phyloP scores from a whole-genome alignment of 2,329 filamentous ascomycete species.

The Leptosphaerulina australis region DNA sequence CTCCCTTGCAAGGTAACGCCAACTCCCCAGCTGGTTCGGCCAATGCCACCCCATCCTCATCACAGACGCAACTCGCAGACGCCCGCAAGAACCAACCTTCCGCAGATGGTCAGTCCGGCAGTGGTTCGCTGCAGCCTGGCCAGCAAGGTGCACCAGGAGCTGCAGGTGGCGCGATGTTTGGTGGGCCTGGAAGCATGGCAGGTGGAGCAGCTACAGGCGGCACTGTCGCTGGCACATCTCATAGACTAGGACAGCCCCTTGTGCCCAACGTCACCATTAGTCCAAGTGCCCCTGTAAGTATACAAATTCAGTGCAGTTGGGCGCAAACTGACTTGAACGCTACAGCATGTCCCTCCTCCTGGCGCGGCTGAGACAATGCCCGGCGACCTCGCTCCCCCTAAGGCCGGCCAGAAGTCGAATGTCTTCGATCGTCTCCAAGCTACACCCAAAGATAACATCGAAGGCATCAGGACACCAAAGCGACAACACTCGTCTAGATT shows the following conservation, averaged over 20 bases:
- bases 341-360: constrained; percentile 85
- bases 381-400: constrained; percentile 91
- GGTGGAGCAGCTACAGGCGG: constrained; percentile 54
- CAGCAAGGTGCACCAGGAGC: constrained; percentile 41
- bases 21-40: constrained; percentile 66
- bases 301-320: background rate
- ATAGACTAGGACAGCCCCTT: constrained; percentile 65
- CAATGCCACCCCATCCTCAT: constrained; percentile 81
- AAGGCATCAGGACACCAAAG: constrained; percentile 93
- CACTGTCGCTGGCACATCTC: constrained; percentile 61
- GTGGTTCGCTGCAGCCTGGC: constrained; percentile 39
- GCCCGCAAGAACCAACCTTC: constrained; percentile 75
- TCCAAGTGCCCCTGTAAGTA: constrained; percentile 75
- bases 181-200: constrained; percentile 35
- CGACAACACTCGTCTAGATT: constrained; percentile 97
- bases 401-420: constrained; percentile 85
- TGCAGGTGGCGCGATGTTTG: constrained; percentile 42
- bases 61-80: constrained; percentile 85
- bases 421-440: constrained; percentile 89
- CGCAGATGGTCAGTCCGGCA: constrained; percentile 38
- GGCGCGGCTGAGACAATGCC: constrained; percentile 98
- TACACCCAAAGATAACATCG: constrained; percentile 94
- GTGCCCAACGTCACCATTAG: constrained; percentile 93
- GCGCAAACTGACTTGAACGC: constrained; percentile 12
- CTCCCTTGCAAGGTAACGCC: constrained; percentile 68